Percentiles rank a stretch among this genome's conserved stretches.
Conservation (phyloP, 768 basidiomycete species). For the Ephemerocybe angulata region DNA sequence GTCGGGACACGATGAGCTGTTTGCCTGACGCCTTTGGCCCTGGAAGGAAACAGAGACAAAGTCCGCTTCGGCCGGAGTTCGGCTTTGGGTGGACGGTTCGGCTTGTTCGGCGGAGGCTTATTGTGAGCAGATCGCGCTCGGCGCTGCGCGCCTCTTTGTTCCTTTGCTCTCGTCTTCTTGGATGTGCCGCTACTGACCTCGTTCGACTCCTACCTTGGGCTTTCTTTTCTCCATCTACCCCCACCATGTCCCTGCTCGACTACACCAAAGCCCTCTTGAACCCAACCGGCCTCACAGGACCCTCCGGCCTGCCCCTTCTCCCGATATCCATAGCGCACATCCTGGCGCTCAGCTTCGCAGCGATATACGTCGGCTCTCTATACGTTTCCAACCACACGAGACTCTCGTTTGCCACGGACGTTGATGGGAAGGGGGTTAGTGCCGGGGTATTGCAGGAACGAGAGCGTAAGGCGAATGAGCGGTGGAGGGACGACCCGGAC, state of each 20-base stretch:
- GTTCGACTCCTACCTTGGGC: neutral
- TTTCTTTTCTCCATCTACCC: neutral
- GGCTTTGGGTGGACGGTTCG: neutral
- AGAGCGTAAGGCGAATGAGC: constrained; percentile 33
- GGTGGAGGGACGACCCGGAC: constrained; percentile 78
- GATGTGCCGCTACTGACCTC: too few species aligned
- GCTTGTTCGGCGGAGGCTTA: neutral
- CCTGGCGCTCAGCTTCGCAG: constrained; percentile 55
- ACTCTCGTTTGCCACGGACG: constrained; percentile 42
- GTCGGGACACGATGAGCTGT: constrained; percentile 69
- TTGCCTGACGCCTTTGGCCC: too few species aligned
- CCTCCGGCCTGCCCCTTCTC: too few species aligned
- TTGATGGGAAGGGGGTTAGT: constrained; percentile 21
- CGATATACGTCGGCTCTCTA: constrained; percentile 77
- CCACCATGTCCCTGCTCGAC: neutral
- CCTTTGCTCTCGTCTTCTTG: neutral
- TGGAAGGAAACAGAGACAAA: too few species aligned
- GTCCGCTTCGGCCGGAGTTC: too few species aligned
- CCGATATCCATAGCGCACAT: constrained; percentile 31
- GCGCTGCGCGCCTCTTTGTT: neutral
- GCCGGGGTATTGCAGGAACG: constrained; percentile 18
- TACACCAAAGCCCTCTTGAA: neutral
- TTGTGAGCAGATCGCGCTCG: neutral
- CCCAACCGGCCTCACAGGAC: too few species aligned
- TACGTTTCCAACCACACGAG: constrained; percentile 70